Evolutionary conservation across 2,329 filamentous ascomycete species (phyloP).

Genomic region (Fusarium globosum): DNA sequence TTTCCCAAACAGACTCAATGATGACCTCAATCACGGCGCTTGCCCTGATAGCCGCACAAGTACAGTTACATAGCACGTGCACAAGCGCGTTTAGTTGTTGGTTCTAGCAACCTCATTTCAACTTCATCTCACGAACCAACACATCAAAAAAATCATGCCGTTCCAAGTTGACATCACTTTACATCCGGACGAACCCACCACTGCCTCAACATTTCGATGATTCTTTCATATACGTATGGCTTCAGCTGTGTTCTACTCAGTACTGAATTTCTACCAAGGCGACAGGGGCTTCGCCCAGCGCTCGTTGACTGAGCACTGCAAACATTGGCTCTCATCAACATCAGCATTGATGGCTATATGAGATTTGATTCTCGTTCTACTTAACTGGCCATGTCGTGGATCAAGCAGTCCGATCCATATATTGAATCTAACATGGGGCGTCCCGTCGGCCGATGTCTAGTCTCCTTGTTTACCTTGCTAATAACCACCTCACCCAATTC

Average conservation of each 20-base stretch:
- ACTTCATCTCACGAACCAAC: conserved; percentile 19
- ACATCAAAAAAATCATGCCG: not conserved
- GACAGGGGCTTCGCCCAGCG: not conserved
- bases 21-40: conserved; percentile 27
- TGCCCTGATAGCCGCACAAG: conserved; percentile 18
- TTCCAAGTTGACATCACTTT: not conserved
- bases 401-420: not conserved
- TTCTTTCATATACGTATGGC: not conserved
- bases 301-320: not conserved
- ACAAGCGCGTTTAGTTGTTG: conserved; percentile 20
- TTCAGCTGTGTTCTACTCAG: not conserved
- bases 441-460: not conserved
- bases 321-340: not conserved
- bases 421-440: not conserved
- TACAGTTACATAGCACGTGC: conserved; percentile 26
- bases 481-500: too few relatives aligned
- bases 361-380: not conserved
- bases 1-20: conserved; percentile 5
- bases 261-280: not conserved
- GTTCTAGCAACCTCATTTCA: conserved; percentile 21
- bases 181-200: not conserved
- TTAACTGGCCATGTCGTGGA: not conserved
- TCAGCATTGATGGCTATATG: not conserved
- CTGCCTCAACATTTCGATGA: not conserved
- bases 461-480: not conserved